These are phyloP conservation scores for Bremia lactucae DNA, from an alignment of 352 stramenopile genomes.

Conservation along the genomic window DNA sequence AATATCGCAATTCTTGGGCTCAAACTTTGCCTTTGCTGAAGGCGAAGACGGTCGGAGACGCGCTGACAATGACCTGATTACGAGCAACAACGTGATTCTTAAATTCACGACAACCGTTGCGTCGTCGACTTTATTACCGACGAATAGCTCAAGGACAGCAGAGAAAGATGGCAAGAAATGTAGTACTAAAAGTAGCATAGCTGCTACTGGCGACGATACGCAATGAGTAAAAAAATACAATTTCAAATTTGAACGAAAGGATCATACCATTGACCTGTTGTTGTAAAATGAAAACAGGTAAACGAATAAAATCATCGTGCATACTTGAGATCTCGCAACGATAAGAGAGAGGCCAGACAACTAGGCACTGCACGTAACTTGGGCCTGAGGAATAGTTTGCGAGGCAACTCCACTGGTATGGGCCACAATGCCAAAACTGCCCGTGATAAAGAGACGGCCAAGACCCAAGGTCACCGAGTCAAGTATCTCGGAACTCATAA, in stretches of 20 bases:
- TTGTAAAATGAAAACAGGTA: slow-evolving; percentile 12
- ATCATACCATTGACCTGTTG: slow-evolving; percentile 15
- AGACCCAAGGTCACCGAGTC: slow-evolving; percentile 53
- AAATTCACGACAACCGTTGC: slow-evolving; percentile 65
- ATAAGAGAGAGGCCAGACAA: slow-evolving; percentile 10
- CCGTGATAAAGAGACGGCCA: slow-evolving; percentile 66
- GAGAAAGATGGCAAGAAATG: slow-evolving; percentile 35
- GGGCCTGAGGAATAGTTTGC: slow-evolving; percentile 18
- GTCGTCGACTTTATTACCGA: slow-evolving; percentile 11
- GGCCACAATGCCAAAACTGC: slow-evolving; percentile 54
- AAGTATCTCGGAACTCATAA: slow-evolving; percentile 46
- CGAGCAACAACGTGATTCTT: slow-evolving; percentile 51
- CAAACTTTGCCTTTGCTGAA: slow-evolving; percentile 75
- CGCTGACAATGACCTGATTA: slow-evolving; percentile 63
- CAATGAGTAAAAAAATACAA: not conserved
- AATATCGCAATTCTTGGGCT: slow-evolving; percentile 54
- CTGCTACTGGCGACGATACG: slow-evolving; percentile 1
- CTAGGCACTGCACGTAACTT: slow-evolving; percentile 34
- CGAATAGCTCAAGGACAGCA: not conserved
- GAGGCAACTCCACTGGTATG: slow-evolving; percentile 36
- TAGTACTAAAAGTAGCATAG: slow-evolving; percentile 15
- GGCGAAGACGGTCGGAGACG: slow-evolving; percentile 66
- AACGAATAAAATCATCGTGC: slow-evolving; percentile 17
- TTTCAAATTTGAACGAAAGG: slow-evolving; percentile 12
- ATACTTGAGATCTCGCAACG: slow-evolving; percentile 20